Evolutionary conservation across 2,329 filamentous ascomycete genomes (phyloP).

Genomic region (Colletotrichum tropicicola): DNA sequence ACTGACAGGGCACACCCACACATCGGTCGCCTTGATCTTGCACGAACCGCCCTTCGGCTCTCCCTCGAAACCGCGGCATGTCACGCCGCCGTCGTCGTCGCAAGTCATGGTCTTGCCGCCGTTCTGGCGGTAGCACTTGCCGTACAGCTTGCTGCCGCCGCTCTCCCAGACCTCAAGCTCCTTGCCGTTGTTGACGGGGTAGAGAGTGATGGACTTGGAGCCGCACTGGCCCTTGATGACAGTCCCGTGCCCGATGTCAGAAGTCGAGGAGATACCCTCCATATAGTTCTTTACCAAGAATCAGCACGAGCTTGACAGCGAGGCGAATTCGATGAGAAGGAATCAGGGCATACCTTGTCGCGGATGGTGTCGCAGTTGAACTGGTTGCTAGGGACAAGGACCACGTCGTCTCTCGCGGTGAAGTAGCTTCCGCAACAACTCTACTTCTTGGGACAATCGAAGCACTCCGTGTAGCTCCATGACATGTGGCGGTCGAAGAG

Average conservation of each 20-base stretch:
- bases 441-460: neutral
- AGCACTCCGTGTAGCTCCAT: neutral
- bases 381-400: neutral
- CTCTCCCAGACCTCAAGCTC: neutral
- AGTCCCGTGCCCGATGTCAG: neutral
- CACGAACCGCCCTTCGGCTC: neutral
- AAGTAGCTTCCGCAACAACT: neutral
- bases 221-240: slow-evolving; percentile 1
- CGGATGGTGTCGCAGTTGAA: slow-evolving; percentile 2
- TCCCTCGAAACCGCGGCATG: neutral
- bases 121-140: neutral
- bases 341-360: neutral
- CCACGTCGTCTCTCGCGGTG: neutral
- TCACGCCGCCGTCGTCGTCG: neutral
- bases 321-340: too few relatives aligned
- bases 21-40: neutral
- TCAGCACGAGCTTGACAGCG: neutral
- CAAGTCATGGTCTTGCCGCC: neutral
- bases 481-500: neutral
- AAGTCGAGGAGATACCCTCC: neutral
- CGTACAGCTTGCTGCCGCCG: neutral
- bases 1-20: neutral
- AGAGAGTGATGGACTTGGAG: neutral
- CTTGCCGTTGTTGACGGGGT: neutral
- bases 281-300: neutral